These are phyloP conservation scores for Calonectria naviculata DNA, from an alignment of 2,329 filamentous ascomycete genomes.

Conservation along the genomic window DNA sequence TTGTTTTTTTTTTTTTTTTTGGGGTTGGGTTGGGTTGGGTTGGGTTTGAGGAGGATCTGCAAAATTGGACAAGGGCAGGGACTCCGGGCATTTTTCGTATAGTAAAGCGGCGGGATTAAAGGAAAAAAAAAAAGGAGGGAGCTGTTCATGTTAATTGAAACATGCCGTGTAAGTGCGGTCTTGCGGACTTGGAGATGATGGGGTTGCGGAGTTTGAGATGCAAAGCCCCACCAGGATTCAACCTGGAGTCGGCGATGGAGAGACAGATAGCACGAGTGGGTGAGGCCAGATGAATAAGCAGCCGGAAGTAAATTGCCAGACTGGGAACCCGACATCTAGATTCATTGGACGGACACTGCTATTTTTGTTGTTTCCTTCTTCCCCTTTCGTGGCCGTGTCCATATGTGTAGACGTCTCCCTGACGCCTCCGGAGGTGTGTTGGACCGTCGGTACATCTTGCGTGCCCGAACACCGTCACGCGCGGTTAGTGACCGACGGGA, in stretches of 20 bases:
- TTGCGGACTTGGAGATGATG: neutral
- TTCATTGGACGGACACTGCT: neutral
- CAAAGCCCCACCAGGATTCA: neutral
- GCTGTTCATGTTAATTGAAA: neutral
- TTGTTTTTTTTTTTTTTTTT: neutral
- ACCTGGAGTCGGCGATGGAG: neutral
- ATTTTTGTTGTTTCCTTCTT: too few relatives aligned
- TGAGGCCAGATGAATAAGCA: neutral
- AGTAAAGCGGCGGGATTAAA: neutral
- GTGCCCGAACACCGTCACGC: neutral
- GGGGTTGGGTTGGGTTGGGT: too few relatives aligned
- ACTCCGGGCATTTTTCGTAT: neutral
- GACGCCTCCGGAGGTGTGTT: conserved; percentile 27
- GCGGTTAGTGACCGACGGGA: neutral
- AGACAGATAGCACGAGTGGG: neutral
- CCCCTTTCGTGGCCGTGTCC: neutral
- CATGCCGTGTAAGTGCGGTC: neutral
- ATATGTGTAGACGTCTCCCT: too few relatives aligned
- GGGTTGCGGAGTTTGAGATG: conserved; percentile 27
- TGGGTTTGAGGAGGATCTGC: neutral
- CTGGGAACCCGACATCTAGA: neutral
- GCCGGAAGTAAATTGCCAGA: neutral
- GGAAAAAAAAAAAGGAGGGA: neutral
- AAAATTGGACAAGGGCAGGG: neutral
- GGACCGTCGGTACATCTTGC: conserved; percentile 30